Conservation (phyloP, 768 basidiomycete genomes). For the Rhodotorula sphaerocarpa region DNA sequence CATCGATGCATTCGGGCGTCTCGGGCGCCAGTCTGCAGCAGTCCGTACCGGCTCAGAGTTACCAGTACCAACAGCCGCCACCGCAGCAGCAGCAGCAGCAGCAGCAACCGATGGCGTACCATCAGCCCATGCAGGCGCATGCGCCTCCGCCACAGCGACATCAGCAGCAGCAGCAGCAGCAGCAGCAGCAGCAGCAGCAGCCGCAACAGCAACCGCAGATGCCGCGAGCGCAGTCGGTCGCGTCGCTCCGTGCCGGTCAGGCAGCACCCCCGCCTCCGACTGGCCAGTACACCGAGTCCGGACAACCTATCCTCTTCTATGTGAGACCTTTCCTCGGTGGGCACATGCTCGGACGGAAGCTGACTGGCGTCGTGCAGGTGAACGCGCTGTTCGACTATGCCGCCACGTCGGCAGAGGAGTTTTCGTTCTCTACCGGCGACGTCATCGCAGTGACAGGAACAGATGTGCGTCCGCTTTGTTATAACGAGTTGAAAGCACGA, state of each 20-base stretch:
- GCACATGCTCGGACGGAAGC: neutral
- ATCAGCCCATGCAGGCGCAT: slow-evolving; percentile 39
- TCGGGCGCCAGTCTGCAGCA: slow-evolving; percentile 15
- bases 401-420: slow-evolving; percentile 82
- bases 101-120: slow-evolving; percentile 37
- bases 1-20: slow-evolving; percentile 18
- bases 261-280: slow-evolving; percentile 43
- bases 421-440: slow-evolving; percentile 89
- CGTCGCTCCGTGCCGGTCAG: slow-evolving; percentile 20
- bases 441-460: slow-evolving; percentile 91
- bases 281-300: slow-evolving; percentile 71
- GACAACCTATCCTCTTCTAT: slow-evolving; percentile 74
- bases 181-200: slow-evolving; percentile 11
- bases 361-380: slow-evolving; percentile 48
- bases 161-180: slow-evolving; percentile 37
- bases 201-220: slow-evolving; percentile 1
- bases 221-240: slow-evolving; percentile 38
- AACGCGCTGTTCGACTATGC: slow-evolving; percentile 82
- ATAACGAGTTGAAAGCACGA: neutral
- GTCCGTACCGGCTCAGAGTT: slow-evolving; percentile 31
- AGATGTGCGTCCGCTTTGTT: slow-evolving; percentile 51
- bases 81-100: slow-evolving; percentile 17
- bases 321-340: slow-evolving; percentile 39
- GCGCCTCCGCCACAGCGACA: neutral
- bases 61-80: neutral